phyloP scores from a whole-genome alignment of 331 rosid genomes.

The Pyrus hybrid region DNA sequence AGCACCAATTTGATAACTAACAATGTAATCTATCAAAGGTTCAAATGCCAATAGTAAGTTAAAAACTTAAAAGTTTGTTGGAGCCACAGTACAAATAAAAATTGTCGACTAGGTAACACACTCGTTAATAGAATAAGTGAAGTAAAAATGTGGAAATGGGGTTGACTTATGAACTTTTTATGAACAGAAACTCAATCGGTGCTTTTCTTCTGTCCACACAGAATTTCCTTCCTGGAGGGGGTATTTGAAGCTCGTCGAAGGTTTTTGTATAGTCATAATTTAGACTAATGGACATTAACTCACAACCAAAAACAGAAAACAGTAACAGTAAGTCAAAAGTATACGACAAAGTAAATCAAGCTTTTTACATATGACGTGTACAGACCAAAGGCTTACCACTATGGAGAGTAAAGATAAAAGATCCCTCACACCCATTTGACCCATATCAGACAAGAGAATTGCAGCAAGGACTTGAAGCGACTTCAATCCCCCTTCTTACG shows the following conservation, averaged over 20 bases:
- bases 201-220: background rate
- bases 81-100: background rate
- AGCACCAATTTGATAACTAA: background rate
- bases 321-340: background rate
- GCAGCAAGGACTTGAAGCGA: conserved; percentile 83
- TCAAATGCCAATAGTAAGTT: background rate
- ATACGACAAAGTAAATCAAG: background rate
- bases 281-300: background rate
- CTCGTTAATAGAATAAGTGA: background rate
- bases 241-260: background rate
- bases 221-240: background rate
- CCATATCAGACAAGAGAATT: conserved; percentile 80
- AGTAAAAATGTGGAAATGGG: background rate
- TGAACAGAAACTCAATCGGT: background rate
- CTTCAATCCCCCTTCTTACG: conserved; percentile 68
- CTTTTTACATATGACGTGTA: background rate
- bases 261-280: background rate
- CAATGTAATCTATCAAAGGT: background rate
- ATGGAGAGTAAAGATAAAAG: conserved; percentile 64
- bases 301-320: background rate
- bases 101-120: background rate
- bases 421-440: conserved; percentile 61
- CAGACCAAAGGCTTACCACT: conserved; percentile 51
- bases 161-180: background rate
- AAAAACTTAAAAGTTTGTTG: background rate